Base-by-base conservation (phyloP, 371 early-diverging fungal species). In the Mortierella sp. region DNA sequence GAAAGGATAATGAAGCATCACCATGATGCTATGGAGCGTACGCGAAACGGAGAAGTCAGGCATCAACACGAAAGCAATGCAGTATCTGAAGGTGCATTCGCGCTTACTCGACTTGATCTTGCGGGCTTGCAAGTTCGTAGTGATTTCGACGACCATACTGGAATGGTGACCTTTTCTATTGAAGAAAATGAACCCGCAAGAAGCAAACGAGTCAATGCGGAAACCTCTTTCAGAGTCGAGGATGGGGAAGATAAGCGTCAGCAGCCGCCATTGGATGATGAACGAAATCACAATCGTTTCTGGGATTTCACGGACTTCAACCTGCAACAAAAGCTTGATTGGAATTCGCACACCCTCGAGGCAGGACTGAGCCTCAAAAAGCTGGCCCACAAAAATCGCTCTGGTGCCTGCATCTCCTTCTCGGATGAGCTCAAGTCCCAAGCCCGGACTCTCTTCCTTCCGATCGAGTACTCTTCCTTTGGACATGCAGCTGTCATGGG, bases 401-500 rank as follows among this genome's bases (percentile, higher is more conserved):
- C 72, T 1, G 45, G 33, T 55, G n/a, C 36, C 43, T 62, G 77
- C 64, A 24, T 66, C 40, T 47, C 58, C 4, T 70, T 76, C 50
- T 62, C 76, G 16, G 74, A 76, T 28, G 70, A 73, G 47, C 41
- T 61, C 19, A 69, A 60, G 9, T 62, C 63, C 1, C 63, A 63
- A 11, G 61, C 67, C 3, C 58, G 80, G 4, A 90, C 86, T 7
- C 69, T 90, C 0, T 86, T 83, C 15, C 65, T 89, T 8, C 86
- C 89, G 1, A 73, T 84, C 45, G 79, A 88, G 5, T 91, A 91
- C 64, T 87, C 90, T 4, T 87, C 87, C 1, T 83, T 96, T 28
- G 96, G 96, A 6, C 89, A 89, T 32, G 86, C 91, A 1, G 83
- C 89, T 8, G 88, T 84, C 6, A 65, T 77, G 0, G 96, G 95